phyloP scores from a whole-genome alignment of 179 eudicot species.

The Sideroxylon spinosum region DNA sequence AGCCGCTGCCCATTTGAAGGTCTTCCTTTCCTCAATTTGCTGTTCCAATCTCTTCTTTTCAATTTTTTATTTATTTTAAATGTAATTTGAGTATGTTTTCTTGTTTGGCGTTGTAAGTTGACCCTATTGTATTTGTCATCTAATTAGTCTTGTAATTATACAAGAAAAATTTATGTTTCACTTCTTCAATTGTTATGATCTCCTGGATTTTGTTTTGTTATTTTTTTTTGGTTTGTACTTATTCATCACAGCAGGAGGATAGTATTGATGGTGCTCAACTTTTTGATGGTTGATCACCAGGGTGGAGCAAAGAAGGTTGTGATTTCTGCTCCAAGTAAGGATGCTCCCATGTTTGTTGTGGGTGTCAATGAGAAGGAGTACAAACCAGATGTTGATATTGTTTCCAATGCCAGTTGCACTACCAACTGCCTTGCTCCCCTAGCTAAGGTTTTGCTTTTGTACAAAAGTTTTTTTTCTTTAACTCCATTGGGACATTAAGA shows the following conservation, averaged over 20 bases:
- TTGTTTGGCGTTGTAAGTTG: neutral
- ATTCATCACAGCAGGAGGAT: neutral
- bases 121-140: neutral
- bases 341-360: conserved; percentile 69
- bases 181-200: no score
- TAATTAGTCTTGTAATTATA: no score
- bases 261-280: neutral
- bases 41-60: no score
- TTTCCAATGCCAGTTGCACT: conserved; percentile 68
- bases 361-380: conserved; percentile 66
- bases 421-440: conserved; percentile 64
- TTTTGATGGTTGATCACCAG: conserved; percentile 23
- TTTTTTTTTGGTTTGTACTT: neutral
- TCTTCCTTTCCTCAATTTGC: conserved; percentile 8
- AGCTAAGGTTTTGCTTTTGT: conserved; percentile 38
- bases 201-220: no score
- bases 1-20: conserved; percentile 73
- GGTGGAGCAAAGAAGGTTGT: conserved; percentile 69
- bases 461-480: neutral
- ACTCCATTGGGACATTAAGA: neutral
- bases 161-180: no score
- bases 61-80: no score
- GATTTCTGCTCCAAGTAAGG: conserved; percentile 52
- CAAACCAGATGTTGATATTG: conserved; percentile 42
- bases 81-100: neutral